phyloP scores from a whole-genome alignment of 1,284 basidiomycete species.

The Ceratobasidium sp. region DNA sequence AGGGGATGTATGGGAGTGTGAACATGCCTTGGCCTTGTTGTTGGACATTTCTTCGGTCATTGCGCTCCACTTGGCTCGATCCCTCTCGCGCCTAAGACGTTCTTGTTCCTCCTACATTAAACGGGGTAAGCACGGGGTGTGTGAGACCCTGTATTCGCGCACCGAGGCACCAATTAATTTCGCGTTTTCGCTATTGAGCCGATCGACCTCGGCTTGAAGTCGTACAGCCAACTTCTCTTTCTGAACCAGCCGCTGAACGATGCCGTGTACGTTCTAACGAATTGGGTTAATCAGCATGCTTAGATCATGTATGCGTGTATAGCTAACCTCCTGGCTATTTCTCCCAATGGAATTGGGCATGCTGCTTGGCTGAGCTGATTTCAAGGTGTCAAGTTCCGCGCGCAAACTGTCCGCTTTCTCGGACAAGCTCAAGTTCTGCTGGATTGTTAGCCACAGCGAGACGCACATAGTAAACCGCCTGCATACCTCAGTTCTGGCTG shows the following conservation, averaged over 20 bases:
- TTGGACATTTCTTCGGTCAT: conserved; percentile 79
- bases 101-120: conserved; percentile 70
- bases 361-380: conserved; percentile 58
- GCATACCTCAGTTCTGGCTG: conserved; percentile 69
- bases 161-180: conserved; percentile 51
- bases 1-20: conserved; percentile 37
- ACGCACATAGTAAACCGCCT: background rate
- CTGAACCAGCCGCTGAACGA: conserved; percentile 81
- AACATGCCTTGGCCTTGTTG: conserved; percentile 67
- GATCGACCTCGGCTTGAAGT: conserved; percentile 75
- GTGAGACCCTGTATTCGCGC: background rate
- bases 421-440: conserved; percentile 1
- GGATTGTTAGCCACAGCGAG: background rate
- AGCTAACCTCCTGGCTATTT: conserved; percentile 60
- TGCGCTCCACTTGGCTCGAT: conserved; percentile 73
- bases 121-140: background rate
- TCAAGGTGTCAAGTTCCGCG: conserved; percentile 70
- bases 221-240: conserved; percentile 85
- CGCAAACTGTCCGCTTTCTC: conserved; percentile 48
- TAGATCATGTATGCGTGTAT: background rate
- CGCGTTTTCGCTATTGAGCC: conserved; percentile 64
- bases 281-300: background rate
- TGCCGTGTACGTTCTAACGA: conserved; percentile 67
- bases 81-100: conserved; percentile 70
- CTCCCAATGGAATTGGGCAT: conserved; percentile 48